These are phyloP conservation scores for Podospora pseudopauciseta DNA, from an alignment of 495 filamentous ascomycete species.

Conservation along the genomic window DNA sequence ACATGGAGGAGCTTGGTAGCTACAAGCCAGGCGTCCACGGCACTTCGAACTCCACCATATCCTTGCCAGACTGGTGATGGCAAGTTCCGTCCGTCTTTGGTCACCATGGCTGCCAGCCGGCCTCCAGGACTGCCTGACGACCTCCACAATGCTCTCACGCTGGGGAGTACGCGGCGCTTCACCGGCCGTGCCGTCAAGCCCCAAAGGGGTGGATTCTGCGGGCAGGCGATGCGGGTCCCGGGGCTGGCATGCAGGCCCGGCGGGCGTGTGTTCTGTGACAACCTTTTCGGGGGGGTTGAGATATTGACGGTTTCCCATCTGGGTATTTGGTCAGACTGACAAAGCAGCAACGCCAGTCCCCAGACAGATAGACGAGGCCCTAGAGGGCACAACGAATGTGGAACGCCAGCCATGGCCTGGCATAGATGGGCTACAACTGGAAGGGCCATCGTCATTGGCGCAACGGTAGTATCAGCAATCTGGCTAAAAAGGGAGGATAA, in stretches of 20 bases:
- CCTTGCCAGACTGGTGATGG: constrained; percentile 13
- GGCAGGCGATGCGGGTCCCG: constrained; percentile 11
- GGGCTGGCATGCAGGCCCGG: constrained; percentile 15
- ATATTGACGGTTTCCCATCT: constrained; percentile 26
- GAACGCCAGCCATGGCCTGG: constrained; percentile 14
- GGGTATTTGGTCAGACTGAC: constrained; percentile 35
- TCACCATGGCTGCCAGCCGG: neutral
- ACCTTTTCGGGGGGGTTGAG: constrained; percentile 23
- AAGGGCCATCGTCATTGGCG: constrained; percentile 11
- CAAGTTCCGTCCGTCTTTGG: constrained; percentile 17
- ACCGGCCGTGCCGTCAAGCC: constrained; percentile 17
- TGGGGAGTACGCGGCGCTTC: constrained; percentile 9
- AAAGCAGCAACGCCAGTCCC: constrained; percentile 25
- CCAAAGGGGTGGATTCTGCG: constrained; percentile 16
- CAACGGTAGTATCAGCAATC: constrained; percentile 30
- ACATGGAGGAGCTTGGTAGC: constrained; percentile 30
- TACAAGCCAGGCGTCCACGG: constrained; percentile 24
- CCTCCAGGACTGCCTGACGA: neutral
- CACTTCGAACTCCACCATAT: constrained; percentile 24
- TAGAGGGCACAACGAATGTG: constrained; percentile 17
- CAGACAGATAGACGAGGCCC: constrained; percentile 14
- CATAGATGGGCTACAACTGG: neutral
- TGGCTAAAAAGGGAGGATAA: constrained; percentile 33
- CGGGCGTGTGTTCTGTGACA: constrained; percentile 11
- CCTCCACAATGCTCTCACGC: neutral